A percentile compares a stretch with the other conserved stretches of the same genome.
phyloP scores from a whole-genome alignment of 495 filamentous ascomycete genomes.

The Trichocladium uniseriatum region DNA sequence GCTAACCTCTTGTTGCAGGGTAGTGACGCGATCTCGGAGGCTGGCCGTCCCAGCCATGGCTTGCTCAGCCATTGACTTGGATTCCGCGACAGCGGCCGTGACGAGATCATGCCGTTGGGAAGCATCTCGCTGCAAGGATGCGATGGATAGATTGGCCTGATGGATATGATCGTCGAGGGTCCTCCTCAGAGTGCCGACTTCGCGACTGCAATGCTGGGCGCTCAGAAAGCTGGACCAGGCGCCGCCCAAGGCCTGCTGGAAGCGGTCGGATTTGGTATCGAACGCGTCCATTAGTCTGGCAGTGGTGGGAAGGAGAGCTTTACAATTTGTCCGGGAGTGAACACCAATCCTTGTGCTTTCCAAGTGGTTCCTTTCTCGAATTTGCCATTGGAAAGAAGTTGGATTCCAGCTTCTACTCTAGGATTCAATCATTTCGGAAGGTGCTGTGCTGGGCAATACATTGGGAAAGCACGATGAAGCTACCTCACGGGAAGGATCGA shows the following conservation, averaged over 20 bases:
- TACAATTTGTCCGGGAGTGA: too few species aligned
- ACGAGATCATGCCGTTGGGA: conserved; percentile 10
- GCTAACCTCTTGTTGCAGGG: conserved; percentile 8
- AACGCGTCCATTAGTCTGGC: conserved; percentile 1
- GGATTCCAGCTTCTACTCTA: too few species aligned
- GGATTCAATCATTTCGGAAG: too few species aligned
- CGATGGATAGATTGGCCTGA: conserved; percentile 8
- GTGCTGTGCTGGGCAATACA: too few species aligned
- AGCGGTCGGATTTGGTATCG: conserved; percentile 7
- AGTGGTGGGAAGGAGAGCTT: background rate
- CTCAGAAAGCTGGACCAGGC: conserved; percentile 21
- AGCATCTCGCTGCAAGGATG: conserved; percentile 10
- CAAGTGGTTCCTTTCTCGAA: too few species aligned
- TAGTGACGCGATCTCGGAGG: conserved; percentile 5
- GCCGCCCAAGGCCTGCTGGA: conserved; percentile 15
- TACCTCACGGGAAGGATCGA: too few species aligned
- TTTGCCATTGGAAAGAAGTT: too few species aligned
- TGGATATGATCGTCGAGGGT: conserved; percentile 11
- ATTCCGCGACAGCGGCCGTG: conserved; percentile 9
- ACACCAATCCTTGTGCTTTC: too few species aligned
- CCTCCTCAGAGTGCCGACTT: conserved; percentile 13
- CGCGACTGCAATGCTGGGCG: conserved; percentile 18
- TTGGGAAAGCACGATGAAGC: too few species aligned
- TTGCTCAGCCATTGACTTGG: conserved; percentile 12
- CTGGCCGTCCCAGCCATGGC: background rate